Percentiles rank a stretch among this genome's conserved stretches.
These are phyloP conservation scores for Claviceps humidiphila DNA, from an alignment of 2,329 filamentous ascomycete species.

Conservation along the genomic window DNA sequence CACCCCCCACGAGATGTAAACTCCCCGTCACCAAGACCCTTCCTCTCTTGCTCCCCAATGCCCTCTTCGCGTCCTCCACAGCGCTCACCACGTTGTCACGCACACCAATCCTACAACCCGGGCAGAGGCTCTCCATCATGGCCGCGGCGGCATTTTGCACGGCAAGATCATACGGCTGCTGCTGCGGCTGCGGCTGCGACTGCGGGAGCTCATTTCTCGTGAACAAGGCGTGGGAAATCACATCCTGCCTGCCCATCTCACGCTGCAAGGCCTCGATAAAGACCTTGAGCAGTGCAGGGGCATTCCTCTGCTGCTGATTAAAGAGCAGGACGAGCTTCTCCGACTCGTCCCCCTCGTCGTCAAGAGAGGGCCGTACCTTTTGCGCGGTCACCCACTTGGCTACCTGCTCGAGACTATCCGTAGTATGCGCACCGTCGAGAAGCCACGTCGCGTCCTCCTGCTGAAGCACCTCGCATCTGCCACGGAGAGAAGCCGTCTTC, in stretches of 20 bases:
- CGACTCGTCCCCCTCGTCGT: constrained; percentile 12
- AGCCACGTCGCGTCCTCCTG: constrained; percentile 52
- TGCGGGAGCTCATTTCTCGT: constrained; percentile 54
- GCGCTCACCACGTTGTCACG: constrained; percentile 61
- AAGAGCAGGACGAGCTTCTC: constrained; percentile 54
- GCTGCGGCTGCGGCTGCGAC: constrained; percentile 2
- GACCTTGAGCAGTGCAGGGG: constrained; percentile 46
- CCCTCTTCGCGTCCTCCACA: constrained; percentile 39
- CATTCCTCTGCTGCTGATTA: constrained; percentile 83
- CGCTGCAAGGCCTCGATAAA: constrained; percentile 44
- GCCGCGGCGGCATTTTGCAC: constrained; percentile 57
- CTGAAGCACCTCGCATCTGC: constrained; percentile 59
- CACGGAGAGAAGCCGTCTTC: constrained; percentile 53
- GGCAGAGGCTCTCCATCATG: constrained; percentile 44
- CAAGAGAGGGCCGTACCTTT: constrained; percentile 11
- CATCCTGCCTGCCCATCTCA: constrained; percentile 21
- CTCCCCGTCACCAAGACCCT: constrained; percentile 66
- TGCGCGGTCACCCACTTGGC: constrained; percentile 60
- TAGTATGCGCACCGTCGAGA: constrained; percentile 79
- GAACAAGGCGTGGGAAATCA: constrained; percentile 66
- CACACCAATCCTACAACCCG: constrained; percentile 30
- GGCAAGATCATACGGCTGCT: constrained; percentile 19
- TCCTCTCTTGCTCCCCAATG: constrained; percentile 23
- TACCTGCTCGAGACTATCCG: constrained; percentile 66
- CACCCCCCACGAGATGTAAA: constrained; percentile 68